A percentile compares a stretch with the other conserved stretches of the same genome.
Conservation (phyloP, 2,329 filamentous ascomycete species). For the Macrophomina pseudophaseolina region DNA sequence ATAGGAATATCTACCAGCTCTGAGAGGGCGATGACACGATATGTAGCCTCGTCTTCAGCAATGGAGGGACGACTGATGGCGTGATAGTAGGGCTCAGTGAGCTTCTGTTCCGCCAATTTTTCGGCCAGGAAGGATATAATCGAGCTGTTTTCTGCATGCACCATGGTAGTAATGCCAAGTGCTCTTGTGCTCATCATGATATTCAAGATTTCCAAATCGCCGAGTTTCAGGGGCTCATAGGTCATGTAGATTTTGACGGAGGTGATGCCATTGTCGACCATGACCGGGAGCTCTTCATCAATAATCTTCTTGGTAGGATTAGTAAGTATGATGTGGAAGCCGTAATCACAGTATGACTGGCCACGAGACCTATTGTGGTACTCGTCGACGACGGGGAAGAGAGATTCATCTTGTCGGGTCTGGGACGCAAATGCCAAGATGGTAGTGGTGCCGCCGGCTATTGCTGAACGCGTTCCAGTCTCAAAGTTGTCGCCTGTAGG, state of each 20-base stretch:
- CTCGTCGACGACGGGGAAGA: constrained; percentile 54
- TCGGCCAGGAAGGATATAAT: constrained; percentile 57
- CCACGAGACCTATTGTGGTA: constrained; percentile 53
- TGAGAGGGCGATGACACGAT: constrained; percentile 57
- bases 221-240: constrained; percentile 56
- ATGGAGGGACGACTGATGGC: constrained; percentile 34
- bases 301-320: constrained; percentile 52
- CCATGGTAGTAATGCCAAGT: constrained; percentile 55
- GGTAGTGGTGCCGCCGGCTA: constrained; percentile 65
- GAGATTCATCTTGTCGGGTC: constrained; percentile 50
- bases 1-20: constrained; percentile 58
- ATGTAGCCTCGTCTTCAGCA: constrained; percentile 49
- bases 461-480: constrained; percentile 59
- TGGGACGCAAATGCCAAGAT: constrained; percentile 64
- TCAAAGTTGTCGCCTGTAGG: constrained; percentile 49
- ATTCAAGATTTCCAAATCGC: constrained; percentile 52
- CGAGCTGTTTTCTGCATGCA: constrained; percentile 56
- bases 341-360: constrained; percentile 62
- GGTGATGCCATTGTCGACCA: constrained; percentile 52
- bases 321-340: constrained; percentile 59
- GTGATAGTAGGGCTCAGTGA: constrained; percentile 54
- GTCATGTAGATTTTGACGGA: constrained; percentile 60
- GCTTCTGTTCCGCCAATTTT: constrained; percentile 40
- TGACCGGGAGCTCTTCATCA: constrained; percentile 47
- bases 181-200: constrained; percentile 56